Base-by-base conservation (phyloP, 75 land plant genomes). In the Adiantum capillusveneris region DNA sequence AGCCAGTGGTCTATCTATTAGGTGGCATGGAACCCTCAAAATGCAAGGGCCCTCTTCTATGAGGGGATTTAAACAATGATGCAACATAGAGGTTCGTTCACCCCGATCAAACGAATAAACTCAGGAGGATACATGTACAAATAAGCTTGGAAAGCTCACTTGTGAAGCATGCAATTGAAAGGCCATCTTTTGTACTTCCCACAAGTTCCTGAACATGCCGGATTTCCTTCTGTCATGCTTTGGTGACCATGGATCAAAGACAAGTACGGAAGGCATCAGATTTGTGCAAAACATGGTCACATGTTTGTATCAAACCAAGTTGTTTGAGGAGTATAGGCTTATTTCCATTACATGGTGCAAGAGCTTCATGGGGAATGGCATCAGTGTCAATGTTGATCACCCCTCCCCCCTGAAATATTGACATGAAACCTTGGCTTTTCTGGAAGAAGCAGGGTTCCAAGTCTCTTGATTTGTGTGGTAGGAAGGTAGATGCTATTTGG, bases 301-400 rank as follows among this genome's bases (percentile, higher is more conserved):
- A 27, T 81, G 80, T 54, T 27, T 87, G 18, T 88, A 88, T 63
- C 74, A 62, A 42, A 31, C 71, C 56, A 68, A 53, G 45, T 66
- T 88, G 55, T 68, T 67, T n/a, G 57, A 71, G 7, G 48, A 60
- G 19, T 79, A 66, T 25, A 68, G 70, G 31, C 44, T 85, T 26
- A 51, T 82, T 58, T 68, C 76, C 0, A 51, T 92, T 46, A 82
- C 80, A 0, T 92, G 93, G 93, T 68, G 73, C 78, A 81, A 69
- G 65, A 76, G 60, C 31, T 78, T 60, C 28, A 62, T 75, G 63
- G 83, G 83, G 20, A 74, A 72, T 55, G 79, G 70, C 25, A 76
- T 87, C 27, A 71, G 69, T 61, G 63, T 90, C 24, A 61, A 58
- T 44, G 59, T 86, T 41, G 80, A 74, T 52, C 72, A 68, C 31